These are phyloP conservation scores for Holtermanniella nyarrowii DNA, from an alignment of 768 basidiomycete species.

Conservation along the genomic window DNA sequence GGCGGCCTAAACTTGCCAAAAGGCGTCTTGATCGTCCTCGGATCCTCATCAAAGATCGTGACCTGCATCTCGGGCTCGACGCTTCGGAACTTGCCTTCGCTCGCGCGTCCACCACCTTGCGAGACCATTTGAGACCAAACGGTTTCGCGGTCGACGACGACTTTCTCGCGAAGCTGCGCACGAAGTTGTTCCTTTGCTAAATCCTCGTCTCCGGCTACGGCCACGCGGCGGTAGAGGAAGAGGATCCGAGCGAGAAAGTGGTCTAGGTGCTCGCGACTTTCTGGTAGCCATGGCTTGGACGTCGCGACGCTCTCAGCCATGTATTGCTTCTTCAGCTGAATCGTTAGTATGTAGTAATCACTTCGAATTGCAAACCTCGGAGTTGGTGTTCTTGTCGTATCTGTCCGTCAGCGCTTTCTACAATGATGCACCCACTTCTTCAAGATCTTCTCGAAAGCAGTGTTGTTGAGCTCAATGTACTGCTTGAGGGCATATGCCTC, in stretches of 20 bases:
- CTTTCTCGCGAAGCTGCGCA: slow-evolving; percentile 75
- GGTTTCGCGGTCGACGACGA: slow-evolving; percentile 91
- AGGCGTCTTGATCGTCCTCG: slow-evolving; percentile 50
- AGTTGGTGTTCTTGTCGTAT: slow-evolving; percentile 83
- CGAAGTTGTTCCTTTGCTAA: slow-evolving; percentile 71
- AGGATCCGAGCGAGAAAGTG: slow-evolving; percentile 53
- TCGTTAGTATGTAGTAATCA: slow-evolving; percentile 14
- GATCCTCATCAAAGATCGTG: slow-evolving; percentile 46
- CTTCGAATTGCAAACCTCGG: slow-evolving; percentile 29
- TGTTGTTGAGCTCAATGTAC: slow-evolving; percentile 83
- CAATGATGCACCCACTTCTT: slow-evolving; percentile 63
- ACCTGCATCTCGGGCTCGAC: slow-evolving; percentile 42
- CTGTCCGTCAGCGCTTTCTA: slow-evolving; percentile 41
- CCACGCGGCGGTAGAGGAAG: slow-evolving; percentile 72
- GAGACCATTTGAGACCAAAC: slow-evolving; percentile 61
- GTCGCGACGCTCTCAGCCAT: slow-evolving; percentile 60
- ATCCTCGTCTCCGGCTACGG: slow-evolving; percentile 58
- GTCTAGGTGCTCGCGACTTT: slow-evolving; percentile 55
- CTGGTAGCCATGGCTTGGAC: slow-evolving; percentile 57
- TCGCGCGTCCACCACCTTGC: slow-evolving; percentile 56
- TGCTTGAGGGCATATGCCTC: slow-evolving; percentile 64
- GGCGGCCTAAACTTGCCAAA: slow-evolving; percentile 51
- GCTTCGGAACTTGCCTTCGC: slow-evolving; percentile 30
- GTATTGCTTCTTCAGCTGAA: slow-evolving; percentile 65
- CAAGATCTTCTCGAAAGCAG: slow-evolving; percentile 86